Conservation (phyloP, 495 filamentous ascomycete genomes). For the Melanomma pulvis-pyrius region DNA sequence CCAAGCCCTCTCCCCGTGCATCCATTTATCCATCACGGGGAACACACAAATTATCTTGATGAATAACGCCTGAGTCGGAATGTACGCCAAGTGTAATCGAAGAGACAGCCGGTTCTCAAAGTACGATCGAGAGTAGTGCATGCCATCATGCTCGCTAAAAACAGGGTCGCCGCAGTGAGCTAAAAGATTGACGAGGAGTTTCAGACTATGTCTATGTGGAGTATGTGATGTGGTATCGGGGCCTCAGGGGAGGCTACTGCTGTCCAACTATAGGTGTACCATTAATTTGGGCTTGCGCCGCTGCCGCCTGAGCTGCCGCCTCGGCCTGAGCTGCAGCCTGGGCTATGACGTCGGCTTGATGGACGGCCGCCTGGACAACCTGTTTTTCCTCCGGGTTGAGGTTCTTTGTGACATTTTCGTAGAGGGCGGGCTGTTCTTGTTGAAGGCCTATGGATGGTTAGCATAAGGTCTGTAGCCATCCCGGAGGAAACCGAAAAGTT, state of each 20-base stretch:
- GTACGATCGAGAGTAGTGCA: no score
- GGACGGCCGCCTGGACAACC: constrained; percentile 76
- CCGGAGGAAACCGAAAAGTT: no score
- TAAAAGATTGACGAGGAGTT: not conserved
- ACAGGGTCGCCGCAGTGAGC: not conserved
- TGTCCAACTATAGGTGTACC: not conserved
- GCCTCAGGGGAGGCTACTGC: not conserved
- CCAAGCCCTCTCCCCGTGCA: not conserved
- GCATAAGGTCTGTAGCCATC: constrained; percentile 2
- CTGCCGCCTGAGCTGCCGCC: not conserved
- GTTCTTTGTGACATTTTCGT: constrained; percentile 74
- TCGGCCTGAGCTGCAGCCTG: constrained; percentile 28
- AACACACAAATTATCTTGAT: not conserved
- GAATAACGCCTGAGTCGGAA: not conserved
- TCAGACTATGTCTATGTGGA: not conserved
- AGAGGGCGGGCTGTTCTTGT: constrained; percentile 87
- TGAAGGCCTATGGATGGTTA: constrained; percentile 67
- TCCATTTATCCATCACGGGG: not conserved
- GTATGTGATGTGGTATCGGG: not conserved
- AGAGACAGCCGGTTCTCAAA: no score
- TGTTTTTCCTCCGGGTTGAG: constrained; percentile 80
- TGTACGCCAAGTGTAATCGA: not conserved
- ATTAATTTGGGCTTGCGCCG: not conserved
- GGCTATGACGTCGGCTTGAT: constrained; percentile 72
- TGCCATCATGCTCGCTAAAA: constrained; percentile 1